Evolutionary conservation across 169 alveolate genomes (phyloP), one percentile per base, ranked within the genome.

Genomic region (Theileria annulata): DNA sequence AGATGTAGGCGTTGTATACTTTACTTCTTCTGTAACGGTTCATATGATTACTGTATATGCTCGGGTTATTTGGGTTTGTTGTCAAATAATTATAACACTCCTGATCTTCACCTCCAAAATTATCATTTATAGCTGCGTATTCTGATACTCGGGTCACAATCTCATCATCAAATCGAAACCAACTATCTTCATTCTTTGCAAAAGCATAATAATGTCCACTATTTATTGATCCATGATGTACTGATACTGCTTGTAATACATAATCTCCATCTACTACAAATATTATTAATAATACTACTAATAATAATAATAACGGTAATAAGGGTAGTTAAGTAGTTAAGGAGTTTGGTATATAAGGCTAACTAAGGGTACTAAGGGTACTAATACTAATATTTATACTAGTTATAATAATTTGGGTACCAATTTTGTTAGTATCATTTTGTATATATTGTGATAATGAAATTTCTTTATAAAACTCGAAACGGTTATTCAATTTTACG

Each of bases 191-290:
- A 54, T 86, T 87, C 28, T 91, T 79, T 9, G 94, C 92, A 79
- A 95, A 97, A 27, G 99, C 96, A 79, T 92, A 96, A 86, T 97
- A 97, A 88, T 97, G 99, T 0, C 99, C 99, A 73, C 97, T 92
- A 75, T 93, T 94, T 27, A 96, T 95, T 60, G 91, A 95, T 1
- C 99, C 99, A 73, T 95, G 97, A 87, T 97, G 99, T 23, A 97
- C 98, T 6, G 97, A 94, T 19, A 97, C 97, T 5, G 99, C 93
- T 87, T 95, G 98, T 68, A 95, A 85, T 48, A 92, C 85, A 81
- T 96, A 96, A 47, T 81, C 75, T 64, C 96, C 96, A 10, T 85
- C 90, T 42, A 75, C 92, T 27, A 85, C 80, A 23, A 87, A 85
- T 64, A 80, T 71, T 33, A 86, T 86, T 42, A 8, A 35, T 8